phyloP scores from a whole-genome alignment of 352 stramenopile species.

The Globisporangium uncinulatum region DNA sequence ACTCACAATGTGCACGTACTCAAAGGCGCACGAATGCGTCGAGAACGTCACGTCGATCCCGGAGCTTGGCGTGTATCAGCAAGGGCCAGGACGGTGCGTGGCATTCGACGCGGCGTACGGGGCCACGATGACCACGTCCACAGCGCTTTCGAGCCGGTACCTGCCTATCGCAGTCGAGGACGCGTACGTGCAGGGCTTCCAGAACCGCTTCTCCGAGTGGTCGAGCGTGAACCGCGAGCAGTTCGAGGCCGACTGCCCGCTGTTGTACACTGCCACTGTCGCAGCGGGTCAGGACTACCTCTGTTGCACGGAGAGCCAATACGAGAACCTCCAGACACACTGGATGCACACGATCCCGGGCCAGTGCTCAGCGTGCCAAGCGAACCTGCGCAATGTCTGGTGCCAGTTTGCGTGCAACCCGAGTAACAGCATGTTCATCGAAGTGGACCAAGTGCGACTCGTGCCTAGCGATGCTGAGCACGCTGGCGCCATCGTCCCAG shows the following conservation, averaged over 20 bases:
- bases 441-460: constrained; percentile 60
- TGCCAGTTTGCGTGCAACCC: constrained; percentile 78
- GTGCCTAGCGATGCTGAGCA: constrained; percentile 45
- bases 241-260: constrained; percentile 62
- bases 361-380: constrained; percentile 61
- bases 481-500: constrained; percentile 46
- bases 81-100: constrained; percentile 38
- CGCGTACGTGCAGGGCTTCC: constrained; percentile 43
- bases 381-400: constrained; percentile 74
- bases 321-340: constrained; percentile 48
- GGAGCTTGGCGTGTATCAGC: constrained; percentile 47
- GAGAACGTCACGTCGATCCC: constrained; percentile 41
- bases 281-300: constrained; percentile 43
- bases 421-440: constrained; percentile 73
- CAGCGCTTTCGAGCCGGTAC: constrained; percentile 53
- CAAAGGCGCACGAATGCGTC: constrained; percentile 49
- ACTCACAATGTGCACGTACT: constrained; percentile 66
- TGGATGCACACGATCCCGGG: constrained; percentile 43
- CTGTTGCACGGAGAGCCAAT: constrained; percentile 80
- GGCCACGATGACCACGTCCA: constrained; percentile 22
- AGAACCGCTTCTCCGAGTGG: constrained; percentile 75
- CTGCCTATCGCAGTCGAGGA: constrained; percentile 53
- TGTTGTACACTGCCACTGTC: constrained; percentile 66
- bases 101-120: constrained; percentile 67
- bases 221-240: constrained; percentile 42